phyloP scores from a whole-genome alignment of 179 eudicot species.

The Corrigiola litoralis region DNA sequence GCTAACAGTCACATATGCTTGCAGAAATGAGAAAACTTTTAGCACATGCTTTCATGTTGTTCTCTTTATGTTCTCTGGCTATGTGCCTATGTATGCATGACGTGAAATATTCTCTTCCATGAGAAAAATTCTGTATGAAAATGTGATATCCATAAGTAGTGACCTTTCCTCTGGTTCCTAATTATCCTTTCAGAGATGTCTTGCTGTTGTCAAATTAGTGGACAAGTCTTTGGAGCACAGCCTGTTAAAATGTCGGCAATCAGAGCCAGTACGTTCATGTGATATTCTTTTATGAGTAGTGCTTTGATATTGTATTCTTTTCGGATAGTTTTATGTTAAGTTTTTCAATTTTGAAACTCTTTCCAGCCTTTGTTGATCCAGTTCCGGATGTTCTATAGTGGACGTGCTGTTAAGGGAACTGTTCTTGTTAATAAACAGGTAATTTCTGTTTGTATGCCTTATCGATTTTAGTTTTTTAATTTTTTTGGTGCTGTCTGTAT shows the following conservation, averaged over 20 bases:
- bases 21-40: no score
- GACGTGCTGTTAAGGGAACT: conserved; percentile 74
- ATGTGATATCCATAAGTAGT: no score
- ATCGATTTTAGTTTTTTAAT: neutral
- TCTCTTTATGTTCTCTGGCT: no score
- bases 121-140: no score
- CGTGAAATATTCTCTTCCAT: no score
- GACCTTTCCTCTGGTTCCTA: no score
- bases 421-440: conserved; percentile 78
- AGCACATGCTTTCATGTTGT: no score
- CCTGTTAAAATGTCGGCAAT: conserved; percentile 15
- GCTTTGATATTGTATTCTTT: neutral
- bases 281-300: neutral
- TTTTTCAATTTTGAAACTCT: neutral
- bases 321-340: neutral
- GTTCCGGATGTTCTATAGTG: conserved; percentile 61
- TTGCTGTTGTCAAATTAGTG: conserved; percentile 3
- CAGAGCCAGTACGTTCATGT: conserved; percentile 16
- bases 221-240: conserved; percentile 15
- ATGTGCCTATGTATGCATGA: no score
- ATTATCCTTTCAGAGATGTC: conserved; percentile 8
- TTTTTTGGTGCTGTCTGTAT: no score
- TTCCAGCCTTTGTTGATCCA: conserved; percentile 75
- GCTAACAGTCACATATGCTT: no score
- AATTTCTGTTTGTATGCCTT: neutral